Base-by-base conservation (phyloP, 805 yeast genomes). In the Sugiyamaella qingdaonensis region DNA sequence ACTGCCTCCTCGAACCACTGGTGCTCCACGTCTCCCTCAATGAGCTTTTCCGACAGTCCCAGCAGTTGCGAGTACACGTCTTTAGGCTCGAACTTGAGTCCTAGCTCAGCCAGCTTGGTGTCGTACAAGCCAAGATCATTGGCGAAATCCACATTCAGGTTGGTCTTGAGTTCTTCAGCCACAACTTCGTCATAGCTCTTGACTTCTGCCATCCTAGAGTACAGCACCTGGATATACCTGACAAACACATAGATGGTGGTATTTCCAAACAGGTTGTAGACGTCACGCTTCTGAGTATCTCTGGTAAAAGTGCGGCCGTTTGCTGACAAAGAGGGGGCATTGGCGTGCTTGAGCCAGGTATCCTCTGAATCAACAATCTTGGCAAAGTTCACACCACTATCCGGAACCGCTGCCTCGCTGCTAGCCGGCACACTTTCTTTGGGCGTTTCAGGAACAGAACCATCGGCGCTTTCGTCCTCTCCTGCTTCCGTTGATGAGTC, bases 1-100 rank as follows among this genome's bases (percentile, higher is more conserved):
- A 94, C 72, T 14, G 96, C 80, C 69, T 94, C 99, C 73, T 94
- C 99, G 68, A 87, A 95, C 86, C 90, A 84, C 68, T 86, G 94
- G 58, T 88, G 95, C 64, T 94, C 99, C 47, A 94, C 72, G 35
- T 89, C 94, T 29, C 96, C 96, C 59, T 88, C 94, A 58, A 94
- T 85, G 49, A 89, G 74, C 58, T 82, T 80, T 59, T 82, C 88
- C 54, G 95, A 81, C 52, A 94, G 75, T 2, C 73, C 75, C 54
- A 94, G 73, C n/a, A 89, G 79, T 68, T 92, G 97, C 34, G 76
- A 73, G 68, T 94, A 94, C 47, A 69, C 67, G 51, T 70, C 60
- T 21, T 64, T 64, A 14, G 71, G 64, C 21, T 54, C 58, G 61
- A 91, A 85, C 57, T 80, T 80, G 50, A 90, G 78, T 1, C 92